These are phyloP conservation scores for Ustilago shanxiensis DNA, from an alignment of 1,284 basidiomycete genomes.

Conservation along the genomic window DNA sequence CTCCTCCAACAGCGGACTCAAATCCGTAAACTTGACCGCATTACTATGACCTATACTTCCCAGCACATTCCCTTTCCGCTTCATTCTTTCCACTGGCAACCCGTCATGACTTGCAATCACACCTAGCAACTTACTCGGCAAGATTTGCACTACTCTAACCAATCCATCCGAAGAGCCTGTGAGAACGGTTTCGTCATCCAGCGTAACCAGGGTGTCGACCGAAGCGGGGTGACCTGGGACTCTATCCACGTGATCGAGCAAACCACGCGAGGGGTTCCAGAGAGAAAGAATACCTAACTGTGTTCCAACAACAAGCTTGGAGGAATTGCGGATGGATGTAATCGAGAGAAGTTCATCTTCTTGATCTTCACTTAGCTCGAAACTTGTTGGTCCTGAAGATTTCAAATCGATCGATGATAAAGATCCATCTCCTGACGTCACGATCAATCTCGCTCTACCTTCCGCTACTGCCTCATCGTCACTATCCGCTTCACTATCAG, in stretches of 20 bases:
- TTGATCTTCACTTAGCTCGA: slow-evolving; percentile 88
- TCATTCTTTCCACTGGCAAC: slow-evolving; percentile 88
- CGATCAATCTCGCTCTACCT: slow-evolving; percentile 56
- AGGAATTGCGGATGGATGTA: slow-evolving; percentile 82
- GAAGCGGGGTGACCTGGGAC: slow-evolving; percentile 83
- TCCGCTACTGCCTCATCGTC: neutral
- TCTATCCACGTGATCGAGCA: slow-evolving; percentile 92
- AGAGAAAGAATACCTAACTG: slow-evolving; percentile 90
- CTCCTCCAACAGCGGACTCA: slow-evolving; percentile 76
- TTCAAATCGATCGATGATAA: slow-evolving; percentile 83
- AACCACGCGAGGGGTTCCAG: slow-evolving; percentile 87
- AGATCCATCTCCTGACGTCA: slow-evolving; percentile 83
- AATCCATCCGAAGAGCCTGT: slow-evolving; percentile 94
- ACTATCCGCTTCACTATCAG: slow-evolving; percentile 11
- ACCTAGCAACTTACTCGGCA: slow-evolving; percentile 90
- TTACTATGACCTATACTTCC: slow-evolving; percentile 96
- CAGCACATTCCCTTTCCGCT: slow-evolving; percentile 80
- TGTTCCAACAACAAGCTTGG: slow-evolving; percentile 88
- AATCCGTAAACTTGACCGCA: slow-evolving; percentile 84
- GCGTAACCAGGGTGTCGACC: slow-evolving; percentile 77
- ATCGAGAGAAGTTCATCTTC: slow-evolving; percentile 93
- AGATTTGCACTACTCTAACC: slow-evolving; percentile 86
- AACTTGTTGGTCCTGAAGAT: slow-evolving; percentile 73
- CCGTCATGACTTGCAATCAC: slow-evolving; percentile 87
- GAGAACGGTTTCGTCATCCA: slow-evolving; percentile 78